phyloP scores from a whole-genome alignment of 306 rosid species.

The Acacia acuminata region DNA sequence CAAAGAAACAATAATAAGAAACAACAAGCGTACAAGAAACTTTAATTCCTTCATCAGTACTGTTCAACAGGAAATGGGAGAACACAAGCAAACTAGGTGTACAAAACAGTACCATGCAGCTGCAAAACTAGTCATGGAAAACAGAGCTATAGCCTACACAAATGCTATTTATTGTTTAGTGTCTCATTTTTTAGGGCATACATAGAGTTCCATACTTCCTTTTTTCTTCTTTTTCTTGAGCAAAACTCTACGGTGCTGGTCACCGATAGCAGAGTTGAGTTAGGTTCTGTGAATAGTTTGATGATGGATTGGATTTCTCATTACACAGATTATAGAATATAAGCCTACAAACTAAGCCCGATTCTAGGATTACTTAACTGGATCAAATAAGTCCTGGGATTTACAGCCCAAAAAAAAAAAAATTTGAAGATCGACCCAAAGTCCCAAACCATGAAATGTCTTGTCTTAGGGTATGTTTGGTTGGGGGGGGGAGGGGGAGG shows the following conservation, averaged over 20 bases:
- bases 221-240: neutral
- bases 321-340: neutral
- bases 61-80: neutral
- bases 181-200: neutral
- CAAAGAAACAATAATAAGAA: neutral
- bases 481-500: too few relatives aligned
- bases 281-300: neutral
- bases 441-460: neutral
- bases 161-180: neutral
- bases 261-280: neutral
- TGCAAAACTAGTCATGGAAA: neutral
- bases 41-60: neutral
- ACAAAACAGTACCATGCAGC: conserved; percentile 4
- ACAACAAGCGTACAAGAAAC: conserved; percentile 13
- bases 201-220: neutral
- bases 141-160: neutral
- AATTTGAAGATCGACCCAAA: neutral
- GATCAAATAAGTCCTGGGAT: neutral
- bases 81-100: neutral
- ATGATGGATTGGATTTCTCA: neutral
- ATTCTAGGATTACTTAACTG: neutral
- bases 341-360: neutral
- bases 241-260: neutral
- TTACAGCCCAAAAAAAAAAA: neutral
- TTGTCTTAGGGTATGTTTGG: too few relatives aligned